A percentile compares a stretch with the other conserved stretches of the same genome.
These are phyloP conservation scores for Candida smagusa DNA, from an alignment of 1,139 yeast species.

Conservation along the genomic window DNA sequence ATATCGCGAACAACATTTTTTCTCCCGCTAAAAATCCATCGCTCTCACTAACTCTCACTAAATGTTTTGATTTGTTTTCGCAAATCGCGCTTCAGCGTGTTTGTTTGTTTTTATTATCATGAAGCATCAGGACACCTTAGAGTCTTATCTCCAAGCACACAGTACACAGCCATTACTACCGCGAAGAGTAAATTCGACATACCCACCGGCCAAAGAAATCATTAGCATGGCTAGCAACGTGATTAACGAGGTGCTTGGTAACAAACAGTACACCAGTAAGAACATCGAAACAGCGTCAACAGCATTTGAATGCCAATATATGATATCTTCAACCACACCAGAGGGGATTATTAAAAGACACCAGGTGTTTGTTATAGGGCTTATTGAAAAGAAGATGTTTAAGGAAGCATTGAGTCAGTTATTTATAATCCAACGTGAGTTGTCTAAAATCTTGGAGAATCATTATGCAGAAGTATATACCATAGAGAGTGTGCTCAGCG, in stretches of 20 bases:
- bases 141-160: background rate
- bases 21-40: too few relatives aligned
- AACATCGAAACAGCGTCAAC: background rate
- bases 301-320: slow-evolving; percentile 17
- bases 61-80: background rate
- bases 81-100: background rate
- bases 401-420: slow-evolving; percentile 13
- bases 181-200: background rate
- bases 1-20: too few relatives aligned
- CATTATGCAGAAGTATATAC: background rate
- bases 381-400: slow-evolving; percentile 23
- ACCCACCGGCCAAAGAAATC: slow-evolving; percentile 8
- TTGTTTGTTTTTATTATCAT: background rate
- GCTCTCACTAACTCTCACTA: too few relatives aligned
- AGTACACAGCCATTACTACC: background rate
- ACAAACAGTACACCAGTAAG: slow-evolving; percentile 2
- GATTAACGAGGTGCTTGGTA: slow-evolving; percentile 6
- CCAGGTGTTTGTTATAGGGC: slow-evolving; percentile 27
- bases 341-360: slow-evolving; percentile 20
- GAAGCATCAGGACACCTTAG: background rate
- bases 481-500: background rate
- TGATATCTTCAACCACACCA: background rate
- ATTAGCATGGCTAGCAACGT: slow-evolving; percentile 10
- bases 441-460: slow-evolving; percentile 2
- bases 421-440: slow-evolving; percentile 9